Evolutionary conservation across 768 basidiomycete species (phyloP), one percentile per base, ranked within the genome.

Genomic region (Chlorophyllum brunneum): DNA sequence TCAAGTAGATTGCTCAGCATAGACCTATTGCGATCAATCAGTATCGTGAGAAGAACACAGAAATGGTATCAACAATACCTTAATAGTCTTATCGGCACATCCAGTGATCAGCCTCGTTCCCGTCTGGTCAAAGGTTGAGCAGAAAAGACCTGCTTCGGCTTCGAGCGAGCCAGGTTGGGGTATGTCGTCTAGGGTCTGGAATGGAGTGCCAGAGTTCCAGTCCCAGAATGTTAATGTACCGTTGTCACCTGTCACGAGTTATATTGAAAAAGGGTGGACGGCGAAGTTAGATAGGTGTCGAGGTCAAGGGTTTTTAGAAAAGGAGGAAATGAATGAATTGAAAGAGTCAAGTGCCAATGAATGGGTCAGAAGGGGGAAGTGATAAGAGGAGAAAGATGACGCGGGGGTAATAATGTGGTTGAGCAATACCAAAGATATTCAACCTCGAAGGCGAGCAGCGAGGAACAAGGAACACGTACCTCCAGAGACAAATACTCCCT

Each of bases 11-110:
- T 53, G 51, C 30, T 53, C 51, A 8, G 51, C 51, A 39, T 53
- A 53, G 18, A 53, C 30, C 51, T 52, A 24, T 3, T 1, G 15
- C 4, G 16, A 20, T 3, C 11, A 16, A 29, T 23, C 36, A 29
- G 29, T 5, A 34, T 31, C 44, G 5, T 5, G 3, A 39, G 23
- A 31, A 40, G n/a, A 30, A 22, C 6, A 42, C 7, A 22, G 2
- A 22, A 44, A 48, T 45, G n/a, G 39, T 45, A 26, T 41, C 45
- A 47, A 52, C 20, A 65, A 42, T 26, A 89, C 90, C 81, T 99
- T 98, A 74, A 98, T 95, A 8, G 95, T 98, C 78, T 98, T 99
- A 74, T 98, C 97, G 9, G 97, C 97, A 3, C 95, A 89, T 31
- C 97, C 97, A 13, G 95, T 97, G 59, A 95, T 93, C 53, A 99